A percentile compares a stretch with the other conserved stretches of the same genome.
Evolutionary conservation across 352 stramenopile species (phyloP).

Genomic region (Globisporangium okanoganense): DNA sequence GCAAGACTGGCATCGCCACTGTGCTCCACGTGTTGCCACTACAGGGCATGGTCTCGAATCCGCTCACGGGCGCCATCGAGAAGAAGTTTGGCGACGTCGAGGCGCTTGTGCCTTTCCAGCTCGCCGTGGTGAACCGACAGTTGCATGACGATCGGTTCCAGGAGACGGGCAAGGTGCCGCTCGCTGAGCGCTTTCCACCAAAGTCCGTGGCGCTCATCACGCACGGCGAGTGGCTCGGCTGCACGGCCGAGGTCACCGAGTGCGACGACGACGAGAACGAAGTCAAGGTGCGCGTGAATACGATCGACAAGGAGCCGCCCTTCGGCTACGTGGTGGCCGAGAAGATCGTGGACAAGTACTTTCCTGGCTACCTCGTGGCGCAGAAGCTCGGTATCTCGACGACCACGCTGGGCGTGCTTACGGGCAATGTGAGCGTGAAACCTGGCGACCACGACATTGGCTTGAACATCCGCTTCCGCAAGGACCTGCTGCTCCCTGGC

Average conservation of each 20-base stretch:
- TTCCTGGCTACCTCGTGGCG: constrained; percentile 68
- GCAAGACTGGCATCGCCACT: constrained; percentile 62
- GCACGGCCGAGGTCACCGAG: constrained; percentile 76
- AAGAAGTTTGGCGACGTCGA: constrained; percentile 96
- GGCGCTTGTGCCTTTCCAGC: constrained; percentile 95
- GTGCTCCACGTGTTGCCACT: constrained; percentile 86
- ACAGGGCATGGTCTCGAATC: constrained; percentile 93
- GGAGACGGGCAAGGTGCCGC: constrained; percentile 71
- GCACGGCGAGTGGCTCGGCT: constrained; percentile 88
- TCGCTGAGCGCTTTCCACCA: constrained; percentile 89
- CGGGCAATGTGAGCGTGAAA: constrained; percentile 92
- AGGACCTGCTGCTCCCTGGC: constrained; percentile 87
- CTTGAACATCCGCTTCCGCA: constrained; percentile 76
- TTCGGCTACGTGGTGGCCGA: constrained; percentile 95
- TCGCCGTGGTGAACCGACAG: constrained; percentile 89
- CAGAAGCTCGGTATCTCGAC: constrained; percentile 91
- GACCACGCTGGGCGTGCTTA: constrained; percentile 91
- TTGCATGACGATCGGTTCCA: constrained; percentile 94
- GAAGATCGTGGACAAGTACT: constrained; percentile 89
- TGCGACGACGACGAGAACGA: constrained; percentile 57
- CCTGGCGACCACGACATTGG: constrained; percentile 90
- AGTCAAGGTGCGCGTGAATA: constrained; percentile 90
- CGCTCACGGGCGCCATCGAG: constrained; percentile 88
- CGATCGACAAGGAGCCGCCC: constrained; percentile 92
- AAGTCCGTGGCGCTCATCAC: constrained; percentile 88